phyloP scores from a whole-genome alignment of 2,329 filamentous ascomycete genomes.

The Fusarium musae region DNA sequence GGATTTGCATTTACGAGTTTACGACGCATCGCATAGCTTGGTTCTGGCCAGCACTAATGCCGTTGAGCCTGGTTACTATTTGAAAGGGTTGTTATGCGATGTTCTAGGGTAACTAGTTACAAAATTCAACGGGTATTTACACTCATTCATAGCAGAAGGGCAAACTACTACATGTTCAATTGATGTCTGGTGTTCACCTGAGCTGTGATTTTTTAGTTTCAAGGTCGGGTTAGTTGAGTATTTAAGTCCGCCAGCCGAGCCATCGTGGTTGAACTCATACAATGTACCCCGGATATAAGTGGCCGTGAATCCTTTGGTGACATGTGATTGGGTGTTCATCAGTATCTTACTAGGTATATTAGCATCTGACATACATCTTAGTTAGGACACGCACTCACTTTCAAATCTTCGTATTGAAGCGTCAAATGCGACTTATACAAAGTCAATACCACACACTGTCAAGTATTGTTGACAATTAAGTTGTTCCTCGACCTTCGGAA shows the following conservation, averaged over 20 bases:
- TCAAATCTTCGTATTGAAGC: neutral
- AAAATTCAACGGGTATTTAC: neutral
- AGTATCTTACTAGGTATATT: neutral
- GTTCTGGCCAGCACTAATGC: neutral
- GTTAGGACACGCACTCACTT: neutral
- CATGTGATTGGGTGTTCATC: conserved; percentile 1
- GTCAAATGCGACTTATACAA: neutral
- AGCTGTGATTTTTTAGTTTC: neutral
- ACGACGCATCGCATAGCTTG: conserved; percentile 15
- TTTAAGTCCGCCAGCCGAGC: neutral
- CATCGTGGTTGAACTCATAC: no score
- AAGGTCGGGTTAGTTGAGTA: neutral
- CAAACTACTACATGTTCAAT: neutral
- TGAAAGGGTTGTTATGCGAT: neutral
- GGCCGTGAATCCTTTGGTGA: neutral
- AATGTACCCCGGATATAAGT: neutral
- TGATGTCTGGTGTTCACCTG: neutral
- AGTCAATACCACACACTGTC: neutral
- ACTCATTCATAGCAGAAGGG: neutral
- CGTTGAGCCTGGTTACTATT: neutral
- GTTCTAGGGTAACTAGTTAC: neutral
- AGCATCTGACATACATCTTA: neutral
- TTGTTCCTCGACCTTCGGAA: neutral
- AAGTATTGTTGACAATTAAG: no score
- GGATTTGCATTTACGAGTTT: conserved; percentile 33